These are phyloP conservation scores for Coemansia sp. DNA, from an alignment of 192 early-diverging fungal genomes.

Conservation along the genomic window DNA sequence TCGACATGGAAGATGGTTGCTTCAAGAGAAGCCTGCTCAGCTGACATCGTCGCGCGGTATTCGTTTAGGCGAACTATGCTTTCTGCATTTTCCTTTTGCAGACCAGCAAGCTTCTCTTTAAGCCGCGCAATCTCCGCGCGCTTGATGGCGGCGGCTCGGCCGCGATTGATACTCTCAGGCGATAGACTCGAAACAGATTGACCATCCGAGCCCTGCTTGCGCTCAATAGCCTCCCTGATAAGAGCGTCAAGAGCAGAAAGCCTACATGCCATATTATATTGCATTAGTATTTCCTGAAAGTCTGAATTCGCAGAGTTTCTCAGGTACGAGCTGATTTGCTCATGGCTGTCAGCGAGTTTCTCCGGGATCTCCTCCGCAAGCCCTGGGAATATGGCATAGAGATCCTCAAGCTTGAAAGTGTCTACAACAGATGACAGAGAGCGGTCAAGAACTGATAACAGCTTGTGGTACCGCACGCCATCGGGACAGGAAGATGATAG, in stretches of 20 bases:
- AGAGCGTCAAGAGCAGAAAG: conserved; percentile 38
- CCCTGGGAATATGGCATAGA: conserved; percentile 38
- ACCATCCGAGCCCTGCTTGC: conserved; percentile 14
- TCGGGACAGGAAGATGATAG: conserved; percentile 13
- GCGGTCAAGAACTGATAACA: conserved; percentile 50
- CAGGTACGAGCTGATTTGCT: conserved; percentile 51
- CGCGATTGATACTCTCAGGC: conserved; percentile 45
- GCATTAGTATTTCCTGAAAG: conserved; percentile 54
- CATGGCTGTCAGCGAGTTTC: conserved; percentile 48
- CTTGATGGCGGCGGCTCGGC: conserved; percentile 41
- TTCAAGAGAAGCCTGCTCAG: conserved; percentile 22
- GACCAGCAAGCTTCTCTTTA: conserved; percentile 21
- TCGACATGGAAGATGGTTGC: conserved; percentile 18
- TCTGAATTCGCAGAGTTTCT: conserved; percentile 51
- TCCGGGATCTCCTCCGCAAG: conserved; percentile 48
- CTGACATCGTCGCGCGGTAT: conserved; percentile 16
- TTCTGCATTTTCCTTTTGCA: conserved; percentile 30
- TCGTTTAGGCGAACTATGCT: conserved; percentile 12
- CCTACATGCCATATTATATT: conserved; percentile 48
- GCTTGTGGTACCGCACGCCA: conserved; percentile 50
- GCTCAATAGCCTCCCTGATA: conserved; percentile 36
- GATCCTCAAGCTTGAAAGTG: conserved; percentile 40
- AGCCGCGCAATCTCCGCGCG: conserved; percentile 35
- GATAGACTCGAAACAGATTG: conserved; percentile 29
- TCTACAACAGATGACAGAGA: conserved; percentile 51